These are phyloP conservation scores for Glonium stellatum DNA, from an alignment of 495 filamentous ascomycete species.

Conservation along the genomic window DNA sequence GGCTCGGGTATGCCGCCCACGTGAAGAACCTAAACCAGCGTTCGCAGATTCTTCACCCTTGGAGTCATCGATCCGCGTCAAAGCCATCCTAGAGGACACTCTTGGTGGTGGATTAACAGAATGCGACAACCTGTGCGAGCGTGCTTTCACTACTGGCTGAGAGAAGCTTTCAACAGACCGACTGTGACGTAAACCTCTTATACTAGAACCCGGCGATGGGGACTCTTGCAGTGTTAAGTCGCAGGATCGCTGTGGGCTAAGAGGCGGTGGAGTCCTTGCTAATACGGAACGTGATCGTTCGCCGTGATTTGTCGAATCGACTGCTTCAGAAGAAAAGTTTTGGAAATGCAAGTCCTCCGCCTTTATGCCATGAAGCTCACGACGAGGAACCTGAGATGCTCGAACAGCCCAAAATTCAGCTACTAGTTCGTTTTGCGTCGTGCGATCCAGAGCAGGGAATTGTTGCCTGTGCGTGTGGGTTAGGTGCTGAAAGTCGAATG, in stretches of 20 bases:
- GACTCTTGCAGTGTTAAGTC: not conserved
- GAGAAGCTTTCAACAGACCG: conserved; percentile 32
- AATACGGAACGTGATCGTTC: conserved; percentile 8
- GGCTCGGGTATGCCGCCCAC: conserved; percentile 2
- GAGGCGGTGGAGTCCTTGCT: conserved; percentile 10
- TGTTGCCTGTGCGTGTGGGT: conserved; percentile 66
- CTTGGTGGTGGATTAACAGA: conserved; percentile 23
- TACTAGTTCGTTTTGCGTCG: conserved; percentile 54
- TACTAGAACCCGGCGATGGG: not conserved
- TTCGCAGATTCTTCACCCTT: conserved; percentile 10
- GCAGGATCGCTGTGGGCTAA: conserved; percentile 5
- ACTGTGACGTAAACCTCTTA: conserved; percentile 9
- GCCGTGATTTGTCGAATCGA: not conserved
- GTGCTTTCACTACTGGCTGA: conserved; percentile 22
- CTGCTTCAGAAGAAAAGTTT: conserved; percentile 52
- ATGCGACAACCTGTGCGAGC: conserved; percentile 20
- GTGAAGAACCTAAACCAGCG: not conserved
- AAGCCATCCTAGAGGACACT: conserved; percentile 18
- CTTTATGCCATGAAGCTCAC: conserved; percentile 55
- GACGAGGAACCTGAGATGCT: conserved; percentile 56
- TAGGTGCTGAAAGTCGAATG: conserved; percentile 84
- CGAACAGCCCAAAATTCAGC: conserved; percentile 62
- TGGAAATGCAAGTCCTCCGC: conserved; percentile 59
- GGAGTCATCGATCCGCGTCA: conserved; percentile 19
- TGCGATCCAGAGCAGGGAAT: conserved; percentile 50